These are phyloP conservation scores for Dentipellis sp. DNA, from an alignment of 768 basidiomycete genomes.

Conservation along the genomic window DNA sequence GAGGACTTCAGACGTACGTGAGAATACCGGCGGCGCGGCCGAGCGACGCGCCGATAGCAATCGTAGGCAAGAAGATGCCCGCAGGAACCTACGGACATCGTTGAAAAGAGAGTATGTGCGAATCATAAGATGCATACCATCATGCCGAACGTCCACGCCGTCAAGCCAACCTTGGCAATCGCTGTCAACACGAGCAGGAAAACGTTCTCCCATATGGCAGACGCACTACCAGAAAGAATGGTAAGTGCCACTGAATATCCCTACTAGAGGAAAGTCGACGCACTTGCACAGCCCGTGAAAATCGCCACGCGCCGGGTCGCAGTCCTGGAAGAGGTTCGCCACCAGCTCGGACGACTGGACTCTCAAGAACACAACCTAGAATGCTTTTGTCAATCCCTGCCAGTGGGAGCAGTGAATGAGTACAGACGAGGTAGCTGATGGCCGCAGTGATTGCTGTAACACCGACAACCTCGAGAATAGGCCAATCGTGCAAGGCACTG, in stretches of 20 bases:
- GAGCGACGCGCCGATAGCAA: conserved; percentile 64
- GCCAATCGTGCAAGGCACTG: conserved; percentile 48
- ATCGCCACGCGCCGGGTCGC: conserved; percentile 55
- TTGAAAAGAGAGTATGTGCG: neutral
- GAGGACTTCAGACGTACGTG: conserved; percentile 33
- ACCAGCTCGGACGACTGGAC: conserved; percentile 77
- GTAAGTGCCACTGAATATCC: neutral
- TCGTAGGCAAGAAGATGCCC: conserved; percentile 70
- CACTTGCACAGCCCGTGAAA: conserved; percentile 80
- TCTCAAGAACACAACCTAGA: conserved; percentile 60
- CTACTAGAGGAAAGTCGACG: conserved; percentile 15
- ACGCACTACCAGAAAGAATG: conserved; percentile 34
- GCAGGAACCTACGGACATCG: conserved; percentile 47
- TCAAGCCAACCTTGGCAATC: conserved; percentile 48
- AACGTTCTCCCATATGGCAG: conserved; percentile 57
- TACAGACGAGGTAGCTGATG: conserved; percentile 53
- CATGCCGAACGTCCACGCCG: conserved; percentile 76
- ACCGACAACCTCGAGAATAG: conserved; percentile 53
- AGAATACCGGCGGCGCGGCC: conserved; percentile 64
- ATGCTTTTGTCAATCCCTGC: neutral
- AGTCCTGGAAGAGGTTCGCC: conserved; percentile 77
- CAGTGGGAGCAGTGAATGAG: neutral
- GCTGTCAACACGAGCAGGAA: conserved; percentile 59
- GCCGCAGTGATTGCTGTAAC: conserved; percentile 62
- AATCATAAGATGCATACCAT: conserved; percentile 34